Conservation (phyloP, 768 basidiomycete genomes). For the Solioccasus polychromus region DNA sequence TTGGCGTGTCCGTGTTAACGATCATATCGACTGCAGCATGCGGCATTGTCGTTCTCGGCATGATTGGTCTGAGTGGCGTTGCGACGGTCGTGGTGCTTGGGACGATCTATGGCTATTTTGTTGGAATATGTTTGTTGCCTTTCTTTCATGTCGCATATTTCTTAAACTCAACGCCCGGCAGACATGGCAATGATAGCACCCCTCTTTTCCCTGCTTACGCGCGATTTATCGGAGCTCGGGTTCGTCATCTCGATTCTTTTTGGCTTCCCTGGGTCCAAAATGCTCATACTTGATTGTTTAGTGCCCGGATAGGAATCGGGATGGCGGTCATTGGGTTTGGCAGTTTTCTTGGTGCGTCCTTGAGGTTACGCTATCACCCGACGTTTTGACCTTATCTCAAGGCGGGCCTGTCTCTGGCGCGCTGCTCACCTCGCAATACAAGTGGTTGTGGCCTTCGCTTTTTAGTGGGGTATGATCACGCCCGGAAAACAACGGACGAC, state of each 20-base stretch:
- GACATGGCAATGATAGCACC: constrained; percentile 40
- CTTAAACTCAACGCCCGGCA: constrained; percentile 1
- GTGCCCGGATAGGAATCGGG: constrained; percentile 20
- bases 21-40: constrained; percentile 32
- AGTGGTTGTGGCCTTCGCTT: constrained; percentile 55
- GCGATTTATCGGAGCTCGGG: constrained; percentile 48
- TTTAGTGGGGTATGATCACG: constrained; percentile 43
- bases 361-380: not conserved
- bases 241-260: constrained; percentile 8
- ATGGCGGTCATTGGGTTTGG: constrained; percentile 13
- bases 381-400: constrained; percentile 9
- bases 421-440: constrained; percentile 47
- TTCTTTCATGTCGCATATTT: not conserved
- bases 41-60: constrained; percentile 40
- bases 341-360: constrained; percentile 20
- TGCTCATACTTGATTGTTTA: not conserved
- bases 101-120: constrained; percentile 46
- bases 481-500: not conserved
- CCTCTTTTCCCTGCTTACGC: constrained; percentile 41
- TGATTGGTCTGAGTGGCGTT: constrained; percentile 36
- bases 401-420: constrained; percentile 60
- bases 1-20: constrained; percentile 44
- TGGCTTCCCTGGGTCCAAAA: too few relatives aligned
- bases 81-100: constrained; percentile 38
- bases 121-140: constrained; percentile 40